Evolutionary conservation across 495 filamentous ascomycete species (phyloP), one percentile per base, ranked within the genome.

Genomic region (Penicillium canariense): DNA sequence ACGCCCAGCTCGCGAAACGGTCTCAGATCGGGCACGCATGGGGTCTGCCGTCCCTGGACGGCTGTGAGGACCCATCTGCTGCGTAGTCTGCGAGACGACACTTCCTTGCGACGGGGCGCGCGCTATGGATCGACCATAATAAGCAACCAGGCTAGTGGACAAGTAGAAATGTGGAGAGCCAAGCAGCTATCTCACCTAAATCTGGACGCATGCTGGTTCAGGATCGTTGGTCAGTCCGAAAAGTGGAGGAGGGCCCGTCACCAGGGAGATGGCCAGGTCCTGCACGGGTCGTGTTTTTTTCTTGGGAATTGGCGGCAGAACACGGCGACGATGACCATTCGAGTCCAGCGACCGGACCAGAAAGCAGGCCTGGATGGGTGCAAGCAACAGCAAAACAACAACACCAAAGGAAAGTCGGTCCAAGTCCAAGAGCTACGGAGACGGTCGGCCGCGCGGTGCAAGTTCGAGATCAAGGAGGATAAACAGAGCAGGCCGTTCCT

Each of bases 1-100:
- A 63, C 83, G 87, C 62, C 78, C 79, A 52, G 82, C 81, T 45
- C 77, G 77, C 2, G 85, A 86, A 26, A 75, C 75, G 17, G 81
- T 84, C 65, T 78, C 82, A 3, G 84, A 86, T 15, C 84, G 80
- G 44, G 80, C 78, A 54, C 85, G 68, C 61, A 74, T 60, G 18
- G 71, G 71, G 57, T 78, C 75, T 8, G 72, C 75, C 9, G 74
- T 77, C 20, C 73, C 74, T 26, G 75, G 75, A 28, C 75, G 73
- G 56, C 74, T 78, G 31, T 61, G 69, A 14, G 70, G 65, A 31
- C 63, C 58, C 53, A 66, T 68, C 25, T 74, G 57, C 50, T 74
- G 57, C 22, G 73, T 74, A 17, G 69, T 63, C 53, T 77, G 75
- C 46, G 75, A 76, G 45, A 65, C 59, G 18, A 51, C 50, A 39